Evolutionary conservation across 306 rosid species (phyloP), one percentile per base, ranked within the genome.

Genomic region (Neltuma alba): DNA sequence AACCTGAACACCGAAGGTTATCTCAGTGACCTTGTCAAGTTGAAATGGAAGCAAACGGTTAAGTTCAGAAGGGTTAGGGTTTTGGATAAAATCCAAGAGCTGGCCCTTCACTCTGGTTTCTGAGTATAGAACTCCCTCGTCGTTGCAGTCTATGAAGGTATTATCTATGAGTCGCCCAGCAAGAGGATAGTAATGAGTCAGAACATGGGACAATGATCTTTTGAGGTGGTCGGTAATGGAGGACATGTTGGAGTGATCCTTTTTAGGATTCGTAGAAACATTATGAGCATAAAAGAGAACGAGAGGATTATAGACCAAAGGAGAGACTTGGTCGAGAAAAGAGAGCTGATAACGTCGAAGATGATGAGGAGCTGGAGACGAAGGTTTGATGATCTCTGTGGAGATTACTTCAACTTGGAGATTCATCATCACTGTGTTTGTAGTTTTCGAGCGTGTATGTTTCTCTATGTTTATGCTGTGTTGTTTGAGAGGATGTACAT

Each of bases 251-350:
- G 52, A 45, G 1, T 3, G 13, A 44, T 13, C 16, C 3, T 12
- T 6, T 14, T 45, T 4, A 45, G 20, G 52, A 7, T 15, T 45
- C n/a, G 52, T 45, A 14, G n/a, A 45, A 45, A 45, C 30, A 27
- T 12, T 27, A 13, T 3, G 31, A 27, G 79, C 36, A 25, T 80
- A 92, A 38, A 92, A 89, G 68, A 84, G 72, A 18, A 76, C 31
- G 4, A 74, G 0, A n/a, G 90, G 86, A 62, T 69, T 80, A 11
- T 87, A 86, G 10, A 77, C 73, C 20, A 58, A 40, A n/a, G 91
- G 91, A 41, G 85, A 72, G 27, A 84, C 41, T 77, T 88, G 92
- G 55, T 91, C 91, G 12, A 85, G 87, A 60, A 91, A 81, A 9
- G 90, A 88, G 23, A 87, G 89, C 74, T 84, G 84, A 79, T 82